phyloP scores from a whole-genome alignment of 108 stramenopile species.

The Nannochloropsis gaditana region DNA sequence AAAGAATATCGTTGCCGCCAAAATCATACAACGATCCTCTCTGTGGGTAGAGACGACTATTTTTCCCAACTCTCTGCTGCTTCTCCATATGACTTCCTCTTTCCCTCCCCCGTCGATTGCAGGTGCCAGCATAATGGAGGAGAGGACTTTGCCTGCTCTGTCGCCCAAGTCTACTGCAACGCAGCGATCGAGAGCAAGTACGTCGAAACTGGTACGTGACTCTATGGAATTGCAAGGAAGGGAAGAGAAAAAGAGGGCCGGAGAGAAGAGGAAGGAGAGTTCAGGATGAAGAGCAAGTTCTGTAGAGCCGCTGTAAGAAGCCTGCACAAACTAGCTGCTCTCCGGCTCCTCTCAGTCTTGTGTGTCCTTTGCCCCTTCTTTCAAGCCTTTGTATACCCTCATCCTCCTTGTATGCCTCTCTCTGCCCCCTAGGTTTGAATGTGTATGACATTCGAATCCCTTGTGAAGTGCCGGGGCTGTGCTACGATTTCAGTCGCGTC shows the following conservation, averaged over 20 bases:
- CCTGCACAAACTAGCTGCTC: no score
- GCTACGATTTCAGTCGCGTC: slow-evolving; percentile 80
- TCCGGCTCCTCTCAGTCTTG: not conserved
- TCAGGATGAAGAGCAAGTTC: no score
- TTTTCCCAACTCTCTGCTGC: not conserved
- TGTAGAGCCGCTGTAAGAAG: no score
- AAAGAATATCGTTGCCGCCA: no score
- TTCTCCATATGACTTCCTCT: not conserved
- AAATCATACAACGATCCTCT: no score
- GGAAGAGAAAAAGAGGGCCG: no score
- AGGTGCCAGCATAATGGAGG: not conserved
- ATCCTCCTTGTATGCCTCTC: not conserved
- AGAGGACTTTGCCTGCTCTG: not conserved
- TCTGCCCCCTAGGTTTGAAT: slow-evolving; percentile 64
- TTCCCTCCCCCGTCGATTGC: not conserved
- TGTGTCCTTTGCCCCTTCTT: not conserved
- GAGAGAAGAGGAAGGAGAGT: no score
- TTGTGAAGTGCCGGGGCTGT: slow-evolving; percentile 53
- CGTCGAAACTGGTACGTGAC: not conserved
- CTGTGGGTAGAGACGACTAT: not conserved
- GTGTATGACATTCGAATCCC: slow-evolving; percentile 90
- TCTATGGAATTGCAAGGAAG: no score
- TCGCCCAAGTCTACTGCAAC: not conserved
- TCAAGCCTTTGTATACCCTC: not conserved
- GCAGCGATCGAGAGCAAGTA: not conserved